Base-by-base conservation (phyloP, 1,139 yeast species). In the Candida albicans region DNA sequence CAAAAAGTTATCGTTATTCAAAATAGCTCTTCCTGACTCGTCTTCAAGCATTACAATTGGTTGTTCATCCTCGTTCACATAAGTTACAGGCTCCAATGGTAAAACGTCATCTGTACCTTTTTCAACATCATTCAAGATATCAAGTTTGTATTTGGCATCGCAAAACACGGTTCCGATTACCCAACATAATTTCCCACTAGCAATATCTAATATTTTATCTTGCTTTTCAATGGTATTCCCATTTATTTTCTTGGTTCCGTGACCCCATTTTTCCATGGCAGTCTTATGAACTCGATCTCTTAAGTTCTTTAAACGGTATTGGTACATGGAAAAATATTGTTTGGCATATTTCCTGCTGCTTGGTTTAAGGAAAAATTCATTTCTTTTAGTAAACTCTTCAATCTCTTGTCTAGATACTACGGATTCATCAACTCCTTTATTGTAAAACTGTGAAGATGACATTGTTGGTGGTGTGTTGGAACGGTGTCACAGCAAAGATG, bases 131-230 rank as follows among this genome's bases (percentile, higher is more conserved):
- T 81, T 79, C 44, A 95, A 67, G 40, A 93, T 84, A 57, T 90
- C 86, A 9, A 96, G 89, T 59, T 93, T 93, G 58, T 81, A 81
- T 57, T 81, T 82, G 82, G 89, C 77, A 48, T 91, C 96, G 55
- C 89, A 78, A 56, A 86, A 90, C 0, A 91, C 74, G 0, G 98
- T 88, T 2, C 99, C 99, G 30, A 87, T 75, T n/a, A 89, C 84
- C 95, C 95, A 93, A 49, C 90, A 81, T 27, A 90, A 78, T 52
- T 81, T 76, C 42, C 84, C 81, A 37, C 81, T 79, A 26, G 73
- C 71, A 6, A 91, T 82, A 59, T 91, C 96, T 49, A 93, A 68
- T 9, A 90, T 90, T 64, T 87, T 89, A 12, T 79, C 79, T 27
- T 76, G 77, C 41, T 57, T 66, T 15, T 47, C 46, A 9, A 73